phyloP scores from a whole-genome alignment of 192 early-diverging fungal genomes.

The Backusella tuberculispora region DNA sequence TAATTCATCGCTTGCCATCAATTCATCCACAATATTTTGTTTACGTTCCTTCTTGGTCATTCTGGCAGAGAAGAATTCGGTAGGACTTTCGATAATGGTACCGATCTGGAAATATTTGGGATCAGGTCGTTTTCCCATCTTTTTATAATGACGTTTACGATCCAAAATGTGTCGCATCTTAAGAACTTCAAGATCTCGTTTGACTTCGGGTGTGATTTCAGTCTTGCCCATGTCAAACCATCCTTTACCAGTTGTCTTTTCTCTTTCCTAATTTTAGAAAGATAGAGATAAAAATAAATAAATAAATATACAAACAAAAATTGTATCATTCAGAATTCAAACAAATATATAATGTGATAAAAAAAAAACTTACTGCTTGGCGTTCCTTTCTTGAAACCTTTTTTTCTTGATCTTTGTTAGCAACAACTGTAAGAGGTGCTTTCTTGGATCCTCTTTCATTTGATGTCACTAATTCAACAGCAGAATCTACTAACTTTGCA shows the following conservation, averaged over 20 bases:
- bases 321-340: background rate
- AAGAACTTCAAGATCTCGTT: slow-evolving; percentile 87
- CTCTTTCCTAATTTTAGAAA: slow-evolving; percentile 21
- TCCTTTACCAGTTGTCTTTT: slow-evolving; percentile 44
- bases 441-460: slow-evolving; percentile 22
- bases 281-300: too few species aligned
- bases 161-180: slow-evolving; percentile 87
- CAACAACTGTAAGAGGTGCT: slow-evolving; percentile 31
- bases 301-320: background rate
- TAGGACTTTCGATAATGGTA: slow-evolving; percentile 86
- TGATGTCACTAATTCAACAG: slow-evolving; percentile 40
- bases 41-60: slow-evolving; percentile 85
- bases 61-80: slow-evolving; percentile 89
- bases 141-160: slow-evolving; percentile 92
- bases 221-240: slow-evolving; percentile 94
- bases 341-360: background rate
- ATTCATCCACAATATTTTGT: slow-evolving; percentile 84
- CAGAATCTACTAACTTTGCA: slow-evolving; percentile 36
- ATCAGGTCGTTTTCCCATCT: slow-evolving; percentile 62
- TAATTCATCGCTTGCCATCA: slow-evolving; percentile 76
- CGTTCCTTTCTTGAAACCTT: slow-evolving; percentile 40
- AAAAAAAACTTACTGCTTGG: slow-evolving; percentile 37
- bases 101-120: slow-evolving; percentile 97
- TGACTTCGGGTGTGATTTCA: slow-evolving; percentile 85
- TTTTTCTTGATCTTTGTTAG: slow-evolving; percentile 43